Percentiles rank a stretch among this genome's conserved stretches.
phyloP scores from a whole-genome alignment of 2,329 filamentous ascomycete genomes.

The Chaetothyriales sp. region DNA sequence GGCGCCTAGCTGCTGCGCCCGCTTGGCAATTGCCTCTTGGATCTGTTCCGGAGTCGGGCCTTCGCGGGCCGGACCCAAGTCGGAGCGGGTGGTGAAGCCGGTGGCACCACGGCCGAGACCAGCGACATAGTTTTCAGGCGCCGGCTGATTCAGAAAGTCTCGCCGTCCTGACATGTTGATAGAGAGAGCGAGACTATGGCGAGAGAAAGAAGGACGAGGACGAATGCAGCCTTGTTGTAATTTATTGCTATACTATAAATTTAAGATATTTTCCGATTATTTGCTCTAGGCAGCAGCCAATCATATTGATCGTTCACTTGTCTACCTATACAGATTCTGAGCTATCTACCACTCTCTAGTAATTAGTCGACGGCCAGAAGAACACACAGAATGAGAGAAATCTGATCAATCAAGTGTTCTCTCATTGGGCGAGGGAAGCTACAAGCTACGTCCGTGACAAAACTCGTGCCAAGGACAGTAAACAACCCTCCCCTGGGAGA shows the following conservation, averaged over 20 bases:
- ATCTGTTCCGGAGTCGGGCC: slow-evolving; percentile 96
- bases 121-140: slow-evolving; percentile 80
- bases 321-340: too few species aligned
- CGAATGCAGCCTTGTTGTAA: not conserved
- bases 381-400: too few species aligned
- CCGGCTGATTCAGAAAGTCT: slow-evolving; percentile 80
- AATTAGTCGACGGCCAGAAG: too few species aligned
- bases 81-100: slow-evolving; percentile 92
- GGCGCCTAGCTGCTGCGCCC: slow-evolving; percentile 66
- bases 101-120: slow-evolving; percentile 96
- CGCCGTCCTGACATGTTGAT: slow-evolving; percentile 49
- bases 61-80: slow-evolving; percentile 87
- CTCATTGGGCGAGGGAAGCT: too few species aligned
- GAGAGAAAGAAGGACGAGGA: not conserved
- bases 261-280: too few species aligned
- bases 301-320: too few species aligned
- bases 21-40: slow-evolving; percentile 90
- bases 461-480: too few species aligned
- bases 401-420: too few species aligned
- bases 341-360: too few species aligned
- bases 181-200: not conserved
- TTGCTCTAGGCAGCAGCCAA: too few species aligned
- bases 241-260: not conserved
- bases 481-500: too few species aligned
- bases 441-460: too few species aligned